Conservation (phyloP, 1,284 basidiomycete genomes). For the Pseudozyma sp. region DNA sequence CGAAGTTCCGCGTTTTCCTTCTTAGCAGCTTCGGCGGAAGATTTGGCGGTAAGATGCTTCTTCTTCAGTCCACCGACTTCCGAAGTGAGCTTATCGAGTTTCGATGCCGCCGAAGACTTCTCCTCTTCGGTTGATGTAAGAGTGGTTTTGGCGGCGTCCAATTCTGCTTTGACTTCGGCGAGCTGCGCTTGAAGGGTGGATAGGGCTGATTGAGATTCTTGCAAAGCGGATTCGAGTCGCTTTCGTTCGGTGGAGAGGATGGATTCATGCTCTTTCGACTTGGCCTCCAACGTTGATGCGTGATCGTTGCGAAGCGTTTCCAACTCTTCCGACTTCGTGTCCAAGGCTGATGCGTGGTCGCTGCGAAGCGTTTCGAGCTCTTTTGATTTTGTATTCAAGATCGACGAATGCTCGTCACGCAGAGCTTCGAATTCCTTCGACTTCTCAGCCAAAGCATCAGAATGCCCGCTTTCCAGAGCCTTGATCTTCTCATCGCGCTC, state of each 20-base stretch:
- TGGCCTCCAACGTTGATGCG: no score
- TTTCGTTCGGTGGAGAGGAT: constrained; percentile 18
- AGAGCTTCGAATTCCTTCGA: constrained; percentile 8
- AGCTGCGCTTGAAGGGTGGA: constrained; percentile 15
- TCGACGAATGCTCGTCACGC: neutral
- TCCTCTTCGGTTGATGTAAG: constrained; percentile 15
- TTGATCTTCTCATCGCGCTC: constrained; percentile 25
- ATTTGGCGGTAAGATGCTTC: constrained; percentile 51
- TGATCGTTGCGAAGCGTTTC: constrained; percentile 4
- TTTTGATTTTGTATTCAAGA: neutral
- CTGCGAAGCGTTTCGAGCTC: constrained; percentile 6
- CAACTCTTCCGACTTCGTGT: constrained; percentile 16
- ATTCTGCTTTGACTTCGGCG: constrained; percentile 9
- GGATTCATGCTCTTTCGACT: constrained; percentile 10
- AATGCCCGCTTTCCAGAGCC: constrained; percentile 10
- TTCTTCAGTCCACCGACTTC: constrained; percentile 40
- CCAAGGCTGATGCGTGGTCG: constrained; percentile 13
- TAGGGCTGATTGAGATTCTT: constrained; percentile 13
- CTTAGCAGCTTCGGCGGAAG: constrained; percentile 38
- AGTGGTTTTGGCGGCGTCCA: constrained; percentile 7
- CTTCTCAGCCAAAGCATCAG: constrained; percentile 15
- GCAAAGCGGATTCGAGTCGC: constrained; percentile 14
- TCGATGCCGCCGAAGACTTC: constrained; percentile 1
- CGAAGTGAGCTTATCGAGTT: constrained; percentile 28
- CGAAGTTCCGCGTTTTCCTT: constrained; percentile 47